phyloP scores from a whole-genome alignment of 306 rosid genomes.

The Rosa persica region DNA sequence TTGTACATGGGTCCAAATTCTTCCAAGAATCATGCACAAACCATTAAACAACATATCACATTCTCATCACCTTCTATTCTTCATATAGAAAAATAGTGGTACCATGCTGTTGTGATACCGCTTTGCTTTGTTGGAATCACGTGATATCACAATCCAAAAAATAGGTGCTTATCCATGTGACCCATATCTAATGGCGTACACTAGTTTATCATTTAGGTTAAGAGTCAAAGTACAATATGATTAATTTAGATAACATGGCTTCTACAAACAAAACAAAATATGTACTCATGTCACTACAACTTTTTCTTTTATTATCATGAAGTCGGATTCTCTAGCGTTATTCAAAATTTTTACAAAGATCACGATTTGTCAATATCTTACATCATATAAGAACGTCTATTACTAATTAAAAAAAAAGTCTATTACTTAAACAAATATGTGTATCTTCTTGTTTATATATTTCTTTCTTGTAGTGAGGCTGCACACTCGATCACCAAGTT shows the following conservation, averaged over 20 bases:
- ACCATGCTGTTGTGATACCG: not conserved
- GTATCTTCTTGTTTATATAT: too few relatives aligned
- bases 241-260: not conserved
- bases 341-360: not conserved
- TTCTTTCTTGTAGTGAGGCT: too few relatives aligned
- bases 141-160: slow-evolving; percentile 1
- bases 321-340: not conserved
- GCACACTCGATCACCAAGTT: not conserved
- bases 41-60: slow-evolving; percentile 8
- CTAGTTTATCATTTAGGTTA: not conserved
- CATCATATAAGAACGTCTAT: not conserved
- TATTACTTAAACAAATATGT: too few relatives aligned
- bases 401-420: too few relatives aligned
- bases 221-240: not conserved
- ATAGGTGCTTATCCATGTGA: not conserved
- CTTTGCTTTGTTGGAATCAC: slow-evolving; percentile 8
- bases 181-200: not conserved
- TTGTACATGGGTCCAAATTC: not conserved
- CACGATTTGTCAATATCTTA: not conserved
- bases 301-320: too few relatives aligned
- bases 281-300: not conserved
- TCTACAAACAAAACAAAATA: not conserved
- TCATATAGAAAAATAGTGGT: not conserved
- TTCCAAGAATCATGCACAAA: not conserved
- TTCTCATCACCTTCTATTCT: slow-evolving; percentile 2